phyloP scores from a whole-genome alignment of 176 grass and related monocot species.

The Phoenix roebelenii region DNA sequence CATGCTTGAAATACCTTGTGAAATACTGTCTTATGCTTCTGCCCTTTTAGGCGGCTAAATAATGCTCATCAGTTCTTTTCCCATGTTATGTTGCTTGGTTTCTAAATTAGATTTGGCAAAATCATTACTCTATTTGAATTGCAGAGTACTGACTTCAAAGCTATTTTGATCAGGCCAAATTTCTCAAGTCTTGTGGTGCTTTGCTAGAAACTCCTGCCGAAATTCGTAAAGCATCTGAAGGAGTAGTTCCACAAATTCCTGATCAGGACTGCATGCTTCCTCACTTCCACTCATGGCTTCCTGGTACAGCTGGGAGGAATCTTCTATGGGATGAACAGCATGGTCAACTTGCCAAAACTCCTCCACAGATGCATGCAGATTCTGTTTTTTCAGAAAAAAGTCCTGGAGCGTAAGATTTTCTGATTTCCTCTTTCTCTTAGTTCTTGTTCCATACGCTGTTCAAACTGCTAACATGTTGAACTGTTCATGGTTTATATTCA shows the following conservation, averaged over 20 bases:
- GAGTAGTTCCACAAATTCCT: neutral
- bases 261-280: conserved; percentile 6
- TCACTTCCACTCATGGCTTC: neutral
- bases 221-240: conserved; percentile 18
- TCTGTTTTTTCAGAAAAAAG: conserved; percentile 24
- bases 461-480: neutral
- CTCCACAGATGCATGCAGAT: conserved; percentile 22
- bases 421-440: neutral
- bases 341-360: conserved; percentile 19
- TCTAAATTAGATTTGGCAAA: neutral
- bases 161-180: conserved; percentile 22
- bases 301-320: conserved; percentile 12
- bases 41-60: no score
- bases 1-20: no score
- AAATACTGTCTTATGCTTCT: no score
- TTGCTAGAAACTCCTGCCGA: conserved; percentile 28
- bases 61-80: neutral
- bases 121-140: no score
- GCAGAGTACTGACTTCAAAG: conserved; percentile 9
- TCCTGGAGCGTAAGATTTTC: conserved; percentile 23
- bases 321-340: conserved; percentile 6
- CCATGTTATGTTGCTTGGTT: neutral
- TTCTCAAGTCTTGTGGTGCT: conserved; percentile 8
- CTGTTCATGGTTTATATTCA: no score
- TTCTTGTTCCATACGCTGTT: neutral